A percentile compares a stretch with the other conserved stretches of the same genome.
Evolutionary conservation across 257 asterid genomes (phyloP).

Genomic region (Scutellaria minor): DNA sequence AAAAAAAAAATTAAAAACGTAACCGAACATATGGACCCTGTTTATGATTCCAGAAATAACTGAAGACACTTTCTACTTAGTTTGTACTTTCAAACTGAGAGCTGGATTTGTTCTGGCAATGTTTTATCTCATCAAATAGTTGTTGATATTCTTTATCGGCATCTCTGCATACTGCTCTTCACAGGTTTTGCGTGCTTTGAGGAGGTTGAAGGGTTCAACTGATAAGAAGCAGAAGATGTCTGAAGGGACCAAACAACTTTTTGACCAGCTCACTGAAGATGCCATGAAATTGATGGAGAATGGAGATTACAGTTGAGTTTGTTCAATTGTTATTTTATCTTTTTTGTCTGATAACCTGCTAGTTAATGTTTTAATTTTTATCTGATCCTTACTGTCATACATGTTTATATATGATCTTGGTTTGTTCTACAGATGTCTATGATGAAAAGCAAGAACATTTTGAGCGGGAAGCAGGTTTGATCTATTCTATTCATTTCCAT

Average conservation of each 20-base stretch:
- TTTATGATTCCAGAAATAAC: background rate
- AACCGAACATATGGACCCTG: background rate
- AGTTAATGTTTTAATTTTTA: background rate
- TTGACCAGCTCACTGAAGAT: slow-evolving; percentile 97
- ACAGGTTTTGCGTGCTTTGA: slow-evolving; percentile 88
- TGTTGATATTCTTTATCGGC: slow-evolving; percentile 4
- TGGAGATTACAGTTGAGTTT: slow-evolving; percentile 87
- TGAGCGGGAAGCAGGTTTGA: slow-evolving; percentile 91
- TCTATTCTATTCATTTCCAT: slow-evolving; percentile 21
- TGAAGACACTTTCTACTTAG: slow-evolving; percentile 3
- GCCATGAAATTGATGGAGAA: slow-evolving; percentile 89
- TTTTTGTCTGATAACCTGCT: slow-evolving; percentile 13
- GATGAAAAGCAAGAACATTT: slow-evolving; percentile 89
- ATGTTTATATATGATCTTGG: slow-evolving; percentile 16
- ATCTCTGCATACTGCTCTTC: slow-evolving; percentile 29
- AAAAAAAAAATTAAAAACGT: background rate
- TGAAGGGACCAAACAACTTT: slow-evolving; percentile 65
- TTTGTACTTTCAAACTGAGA: slow-evolving; percentile 8
- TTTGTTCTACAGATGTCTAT: slow-evolving; percentile 73
- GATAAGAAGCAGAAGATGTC: slow-evolving; percentile 91
- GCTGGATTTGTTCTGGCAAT: slow-evolving; percentile 22
- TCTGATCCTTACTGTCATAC: slow-evolving; percentile 13
- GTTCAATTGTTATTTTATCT: slow-evolving; percentile 13
- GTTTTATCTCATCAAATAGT: slow-evolving; percentile 6
- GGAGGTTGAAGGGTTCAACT: slow-evolving; percentile 92